Conservation (phyloP, 768 basidiomycete species). For the Glaciozyma antarctica region DNA sequence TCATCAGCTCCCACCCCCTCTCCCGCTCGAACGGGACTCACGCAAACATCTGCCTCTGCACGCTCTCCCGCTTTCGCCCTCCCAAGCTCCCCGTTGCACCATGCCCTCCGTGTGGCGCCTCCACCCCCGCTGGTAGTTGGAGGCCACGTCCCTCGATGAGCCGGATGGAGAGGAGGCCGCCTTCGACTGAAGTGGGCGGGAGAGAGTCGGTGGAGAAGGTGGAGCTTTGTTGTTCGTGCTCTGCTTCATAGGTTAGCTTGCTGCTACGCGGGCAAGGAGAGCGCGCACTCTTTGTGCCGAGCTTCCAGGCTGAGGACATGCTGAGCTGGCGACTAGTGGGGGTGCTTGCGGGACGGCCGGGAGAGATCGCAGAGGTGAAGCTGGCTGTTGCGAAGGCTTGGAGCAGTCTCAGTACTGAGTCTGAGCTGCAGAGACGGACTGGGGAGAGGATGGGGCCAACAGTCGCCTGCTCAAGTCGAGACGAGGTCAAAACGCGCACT, state of each 20-base stretch:
- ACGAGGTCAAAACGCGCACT: too few species aligned
- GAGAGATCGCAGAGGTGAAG: too few species aligned
- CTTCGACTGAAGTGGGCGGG: conserved; percentile 10
- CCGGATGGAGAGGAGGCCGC: conserved; percentile 75
- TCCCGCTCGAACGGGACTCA: not conserved
- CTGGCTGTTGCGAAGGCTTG: too few species aligned
- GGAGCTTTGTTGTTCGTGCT: not conserved
- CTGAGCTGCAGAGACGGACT: too few species aligned
- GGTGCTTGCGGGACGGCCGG: too few species aligned
- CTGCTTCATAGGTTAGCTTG: conserved; percentile 43
- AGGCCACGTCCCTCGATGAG: conserved; percentile 82
- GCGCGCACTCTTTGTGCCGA: too few species aligned
- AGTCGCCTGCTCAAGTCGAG: too few species aligned
- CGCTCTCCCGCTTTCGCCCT: conserved; percentile 59
- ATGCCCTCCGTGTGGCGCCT: conserved; percentile 37
- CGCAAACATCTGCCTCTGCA: conserved; percentile 92
- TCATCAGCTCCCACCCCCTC: not conserved
- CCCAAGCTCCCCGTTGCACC: conserved; percentile 62
- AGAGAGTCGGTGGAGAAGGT: not conserved
- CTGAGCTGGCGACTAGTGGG: too few species aligned
- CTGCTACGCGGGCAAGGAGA: conserved; percentile 50
- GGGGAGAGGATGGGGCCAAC: too few species aligned
- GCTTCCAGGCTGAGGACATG: too few species aligned
- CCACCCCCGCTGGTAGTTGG: conserved; percentile 62
- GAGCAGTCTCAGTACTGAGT: too few species aligned